Percentiles rank a stretch among this genome's conserved stretches.
These are phyloP conservation scores for Aspergillus fumigatiaffinis DNA, from an alignment of 2,329 filamentous ascomycete species.

Conservation along the genomic window DNA sequence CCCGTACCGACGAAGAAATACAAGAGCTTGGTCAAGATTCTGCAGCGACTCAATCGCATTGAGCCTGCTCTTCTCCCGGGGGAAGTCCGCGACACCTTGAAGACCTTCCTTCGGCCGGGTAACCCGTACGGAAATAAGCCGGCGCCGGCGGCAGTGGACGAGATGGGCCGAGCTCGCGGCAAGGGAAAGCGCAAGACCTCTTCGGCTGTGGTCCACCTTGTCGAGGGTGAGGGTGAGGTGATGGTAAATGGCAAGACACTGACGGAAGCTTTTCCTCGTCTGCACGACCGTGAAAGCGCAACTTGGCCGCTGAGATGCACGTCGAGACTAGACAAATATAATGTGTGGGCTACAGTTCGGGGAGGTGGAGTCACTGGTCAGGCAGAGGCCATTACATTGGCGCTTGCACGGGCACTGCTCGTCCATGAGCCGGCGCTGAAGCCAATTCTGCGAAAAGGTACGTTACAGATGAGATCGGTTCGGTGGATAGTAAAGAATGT, in stretches of 20 bases:
- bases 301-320: conserved; percentile 86
- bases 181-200: conserved; percentile 86
- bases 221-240: conserved; percentile 89
- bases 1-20: conserved; percentile 73
- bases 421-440: conserved; percentile 92
- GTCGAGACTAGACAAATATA: conserved; percentile 88
- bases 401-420: conserved; percentile 79
- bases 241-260: conserved; percentile 87
- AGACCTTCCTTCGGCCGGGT: conserved; percentile 69
- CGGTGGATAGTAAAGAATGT: background rate
- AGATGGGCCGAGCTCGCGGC: conserved; percentile 71
- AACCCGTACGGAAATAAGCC: conserved; percentile 65
- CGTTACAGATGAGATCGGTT: conserved; percentile 35
- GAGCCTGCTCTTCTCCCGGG: conserved; percentile 70
- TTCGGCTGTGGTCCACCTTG: conserved; percentile 76
- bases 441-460: conserved; percentile 81
- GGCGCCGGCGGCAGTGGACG: conserved; percentile 64
- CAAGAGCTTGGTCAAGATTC: conserved; percentile 67
- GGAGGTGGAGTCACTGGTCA: conserved; percentile 94
- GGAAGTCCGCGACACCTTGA: conserved; percentile 63
- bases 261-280: conserved; percentile 72
- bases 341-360: conserved; percentile 79
- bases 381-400: conserved; percentile 89
- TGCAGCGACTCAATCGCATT: conserved; percentile 80
- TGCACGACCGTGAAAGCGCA: conserved; percentile 92